Evolutionary conservation across 73 alveolate species (phyloP), one percentile per base, ranked within the genome.

Genomic region (Paramecium octaurelia): DNA sequence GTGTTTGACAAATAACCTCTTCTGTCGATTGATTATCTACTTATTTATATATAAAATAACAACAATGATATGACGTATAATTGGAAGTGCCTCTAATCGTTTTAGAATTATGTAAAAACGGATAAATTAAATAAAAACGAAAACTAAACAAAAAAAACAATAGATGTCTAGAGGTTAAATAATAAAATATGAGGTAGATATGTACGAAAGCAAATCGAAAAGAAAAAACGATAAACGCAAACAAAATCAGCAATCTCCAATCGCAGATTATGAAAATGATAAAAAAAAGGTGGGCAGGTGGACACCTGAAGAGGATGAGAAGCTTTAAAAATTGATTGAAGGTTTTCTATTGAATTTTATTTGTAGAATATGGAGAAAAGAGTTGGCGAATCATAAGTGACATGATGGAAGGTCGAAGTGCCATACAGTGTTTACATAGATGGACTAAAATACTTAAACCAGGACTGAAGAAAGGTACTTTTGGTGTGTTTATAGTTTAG

Each of bases 391-490:
- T 64, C 58, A 96, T 96, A 12, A 73, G 97, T 43, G 95, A 90
- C 35, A 71, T 92, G 86, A 85, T 95, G 83, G 94, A 96, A 59
- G 98, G 98, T 57, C 84, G 97, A 38, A 93, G 98, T 34, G 94
- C 97, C 11, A 96, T 96, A 40, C 95, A 96, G 69, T 96, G 99
- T 57, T 96, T 94, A 7, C 98, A 96, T 85, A 71, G 99, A 35
- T 96, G 99, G 98, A 92, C 97, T 31, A 97, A 97, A 92, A 95
- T 93, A 21, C 83, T 96, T 18, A 84, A 95, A 88, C 98, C 98
- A 0, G 99, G 98, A 10, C 94, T 97, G 31, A 95, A 93, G 43
- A 96, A 96, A 93, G 98, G 97, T 85, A 92, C 9, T n/a, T 24
- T 35, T 35, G 9, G 9, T 6, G 57, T 54, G 31, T 54, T 35